Conservation (phyloP, 2,329 filamentous ascomycete species). For the Verticillium tricorpus region DNA sequence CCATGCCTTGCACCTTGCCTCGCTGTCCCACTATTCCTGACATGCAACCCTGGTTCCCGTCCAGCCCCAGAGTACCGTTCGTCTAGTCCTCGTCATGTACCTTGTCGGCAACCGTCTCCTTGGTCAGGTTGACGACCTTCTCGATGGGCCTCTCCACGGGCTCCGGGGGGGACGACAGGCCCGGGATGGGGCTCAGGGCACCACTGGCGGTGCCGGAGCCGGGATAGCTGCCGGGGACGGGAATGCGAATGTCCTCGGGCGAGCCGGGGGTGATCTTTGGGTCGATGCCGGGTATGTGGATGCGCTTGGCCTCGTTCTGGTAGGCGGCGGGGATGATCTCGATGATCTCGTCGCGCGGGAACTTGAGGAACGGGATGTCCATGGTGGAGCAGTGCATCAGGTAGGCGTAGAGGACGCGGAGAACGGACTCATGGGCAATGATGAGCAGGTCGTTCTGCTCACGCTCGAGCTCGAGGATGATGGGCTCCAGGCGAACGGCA, state of each 20-base stretch:
- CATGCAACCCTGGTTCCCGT: neutral
- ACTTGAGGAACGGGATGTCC: conserved; percentile 88
- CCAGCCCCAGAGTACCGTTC: neutral
- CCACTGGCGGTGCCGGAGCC: conserved; percentile 33
- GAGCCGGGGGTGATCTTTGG: conserved; percentile 68
- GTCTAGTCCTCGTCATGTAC: conserved; percentile 47
- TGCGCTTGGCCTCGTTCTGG: conserved; percentile 90
- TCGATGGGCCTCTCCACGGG: conserved; percentile 38
- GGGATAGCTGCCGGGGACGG: conserved; percentile 47
- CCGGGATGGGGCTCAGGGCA: conserved; percentile 39
- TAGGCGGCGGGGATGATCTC: conserved; percentile 98
- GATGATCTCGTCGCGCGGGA: conserved; percentile 95
- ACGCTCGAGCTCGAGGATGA: conserved; percentile 93
- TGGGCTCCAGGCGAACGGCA: conserved; percentile 94
- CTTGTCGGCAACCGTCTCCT: conserved; percentile 48
- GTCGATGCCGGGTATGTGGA: conserved; percentile 71
- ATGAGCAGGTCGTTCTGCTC: conserved; percentile 98
- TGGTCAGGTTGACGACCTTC: conserved; percentile 44
- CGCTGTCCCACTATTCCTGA: neutral
- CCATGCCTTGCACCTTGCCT: neutral
- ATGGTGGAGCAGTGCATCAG: conserved; percentile 97
- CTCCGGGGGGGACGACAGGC: conserved; percentile 42
- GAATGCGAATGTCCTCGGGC: conserved; percentile 77
- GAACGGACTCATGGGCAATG: conserved; percentile 96
- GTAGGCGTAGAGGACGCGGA: conserved; percentile 94